Conservation (phyloP, 371 early-diverging fungal genomes). For the Mortierella sp. region DNA sequence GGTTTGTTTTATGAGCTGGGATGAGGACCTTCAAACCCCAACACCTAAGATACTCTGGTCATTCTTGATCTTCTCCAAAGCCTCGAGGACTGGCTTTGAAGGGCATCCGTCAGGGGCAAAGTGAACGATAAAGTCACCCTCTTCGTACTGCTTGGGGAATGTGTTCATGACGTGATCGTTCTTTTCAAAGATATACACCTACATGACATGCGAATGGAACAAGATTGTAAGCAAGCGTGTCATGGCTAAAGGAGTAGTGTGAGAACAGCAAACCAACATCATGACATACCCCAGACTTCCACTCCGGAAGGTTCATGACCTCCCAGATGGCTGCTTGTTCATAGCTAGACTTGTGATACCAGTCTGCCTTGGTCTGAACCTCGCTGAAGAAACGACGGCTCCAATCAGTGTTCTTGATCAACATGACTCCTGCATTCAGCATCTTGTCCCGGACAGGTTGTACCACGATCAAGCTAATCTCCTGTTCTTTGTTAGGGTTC, state of each 20-base stretch:
- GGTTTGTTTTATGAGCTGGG: too few relatives aligned
- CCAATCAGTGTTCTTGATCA: conserved; percentile 72
- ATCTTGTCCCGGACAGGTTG: conserved; percentile 60
- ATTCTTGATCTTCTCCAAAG: too few relatives aligned
- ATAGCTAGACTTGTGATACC: conserved; percentile 62
- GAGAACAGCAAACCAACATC: not conserved
- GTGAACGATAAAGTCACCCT: too few relatives aligned
- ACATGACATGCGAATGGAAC: conserved; percentile 3
- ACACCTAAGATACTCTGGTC: too few relatives aligned
- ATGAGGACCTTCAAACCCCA: too few relatives aligned
- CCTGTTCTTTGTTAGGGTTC: conserved; percentile 30
- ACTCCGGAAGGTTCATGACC: conserved; percentile 55
- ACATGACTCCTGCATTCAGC: conserved; percentile 73
- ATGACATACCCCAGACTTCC: conserved; percentile 39
- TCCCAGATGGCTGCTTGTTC: conserved; percentile 76
- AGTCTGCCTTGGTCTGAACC: conserved; percentile 58
- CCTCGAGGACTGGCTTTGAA: too few relatives aligned
- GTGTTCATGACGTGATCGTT: too few relatives aligned
- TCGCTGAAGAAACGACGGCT: conserved; percentile 63
- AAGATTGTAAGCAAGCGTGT: conserved; percentile 2
- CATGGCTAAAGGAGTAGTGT: not conserved
- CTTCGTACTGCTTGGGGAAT: too few relatives aligned
- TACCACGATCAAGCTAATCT: conserved; percentile 63
- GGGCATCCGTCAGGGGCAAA: too few relatives aligned
- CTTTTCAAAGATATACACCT: conserved; percentile 61